phyloP scores from a whole-genome alignment of 1,139 yeast species.

The Sugiyamaella xylanicola region DNA sequence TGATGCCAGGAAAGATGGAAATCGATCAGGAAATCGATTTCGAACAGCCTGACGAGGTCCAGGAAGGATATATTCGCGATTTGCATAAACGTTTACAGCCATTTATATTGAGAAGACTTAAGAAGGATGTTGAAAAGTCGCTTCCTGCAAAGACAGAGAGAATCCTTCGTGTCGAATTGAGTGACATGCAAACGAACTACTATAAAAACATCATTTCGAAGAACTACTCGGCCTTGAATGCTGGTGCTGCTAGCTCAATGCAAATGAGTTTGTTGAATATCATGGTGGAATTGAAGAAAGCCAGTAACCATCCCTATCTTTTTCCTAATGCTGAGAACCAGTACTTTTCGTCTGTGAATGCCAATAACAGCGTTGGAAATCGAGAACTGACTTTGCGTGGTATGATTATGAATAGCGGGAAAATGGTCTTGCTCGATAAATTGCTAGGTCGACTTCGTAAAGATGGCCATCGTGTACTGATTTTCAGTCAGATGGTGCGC shows the following conservation, averaged over 20 bases:
- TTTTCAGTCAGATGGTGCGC: constrained; percentile 96
- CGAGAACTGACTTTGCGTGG: constrained; percentile 87
- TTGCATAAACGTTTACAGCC: constrained; percentile 86
- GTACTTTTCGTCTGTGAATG: constrained; percentile 61
- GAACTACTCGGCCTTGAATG: constrained; percentile 86
- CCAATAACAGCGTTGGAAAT: constrained; percentile 22
- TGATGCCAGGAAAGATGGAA: constrained; percentile 90
- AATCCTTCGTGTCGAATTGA: constrained; percentile 88
- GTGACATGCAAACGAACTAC: constrained; percentile 93
- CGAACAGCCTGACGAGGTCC: constrained; percentile 82
- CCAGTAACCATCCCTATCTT: constrained; percentile 93
- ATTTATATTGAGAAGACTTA: constrained; percentile 84
- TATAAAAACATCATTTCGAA: constrained; percentile 90
- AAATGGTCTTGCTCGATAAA: constrained; percentile 94
- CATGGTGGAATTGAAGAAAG: constrained; percentile 95
- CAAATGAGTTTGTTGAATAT: constrained; percentile 86
- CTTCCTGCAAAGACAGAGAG: constrained; percentile 94
- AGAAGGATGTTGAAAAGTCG: constrained; percentile 96
- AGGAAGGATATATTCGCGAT: constrained; percentile 84
- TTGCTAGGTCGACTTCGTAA: constrained; percentile 76
- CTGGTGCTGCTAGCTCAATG: constrained; percentile 73
- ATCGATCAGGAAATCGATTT: constrained; percentile 95
- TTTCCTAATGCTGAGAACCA: constrained; percentile 92
- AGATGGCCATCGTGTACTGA: constrained; percentile 94
- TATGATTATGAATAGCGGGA: constrained; percentile 95